A percentile compares a stretch with the other conserved stretches of the same genome.
These are phyloP conservation scores for Pichia rugopelliculosa DNA, from an alignment of 805 yeast genomes.

Conservation along the genomic window DNA sequence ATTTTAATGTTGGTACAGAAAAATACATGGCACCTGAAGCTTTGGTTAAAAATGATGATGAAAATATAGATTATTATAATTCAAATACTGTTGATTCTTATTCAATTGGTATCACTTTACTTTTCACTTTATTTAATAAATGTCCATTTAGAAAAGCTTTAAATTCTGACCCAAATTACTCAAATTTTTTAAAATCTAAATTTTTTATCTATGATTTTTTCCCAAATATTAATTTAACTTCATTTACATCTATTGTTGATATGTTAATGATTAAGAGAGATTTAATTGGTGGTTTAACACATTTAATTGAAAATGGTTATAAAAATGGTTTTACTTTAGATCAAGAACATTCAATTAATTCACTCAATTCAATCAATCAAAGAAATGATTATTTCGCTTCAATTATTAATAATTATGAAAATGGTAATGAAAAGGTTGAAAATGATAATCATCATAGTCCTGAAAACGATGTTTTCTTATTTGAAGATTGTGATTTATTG, in stretches of 20 bases:
- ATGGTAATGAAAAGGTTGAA: constrained; percentile 5
- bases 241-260: constrained; percentile 35
- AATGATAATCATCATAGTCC: background rate
- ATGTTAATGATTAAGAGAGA: constrained; percentile 36
- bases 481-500: constrained; percentile 10
- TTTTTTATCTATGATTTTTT: constrained; percentile 42
- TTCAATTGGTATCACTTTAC: constrained; percentile 46
- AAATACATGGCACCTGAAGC: constrained; percentile 54
- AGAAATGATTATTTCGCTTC: constrained; percentile 10
- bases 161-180: constrained; percentile 36
- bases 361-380: constrained; percentile 17
- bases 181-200: constrained; percentile 34
- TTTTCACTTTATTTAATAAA: constrained; percentile 44
- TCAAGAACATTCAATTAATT: constrained; percentile 33
- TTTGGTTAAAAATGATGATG: constrained; percentile 11
- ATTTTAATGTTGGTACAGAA: constrained; percentile 47
- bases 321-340: constrained; percentile 38
- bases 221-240: constrained; percentile 36
- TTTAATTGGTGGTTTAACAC: constrained; percentile 31
- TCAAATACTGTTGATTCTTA: constrained; percentile 44
- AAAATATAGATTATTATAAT: constrained; percentile 34
- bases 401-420: constrained; percentile 6
- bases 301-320: constrained; percentile 23
- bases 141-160: constrained; percentile 42
- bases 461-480: constrained; percentile 12